phyloP scores from a whole-genome alignment of 2,329 filamentous ascomycete species.

The Sporothrix mexicana region DNA sequence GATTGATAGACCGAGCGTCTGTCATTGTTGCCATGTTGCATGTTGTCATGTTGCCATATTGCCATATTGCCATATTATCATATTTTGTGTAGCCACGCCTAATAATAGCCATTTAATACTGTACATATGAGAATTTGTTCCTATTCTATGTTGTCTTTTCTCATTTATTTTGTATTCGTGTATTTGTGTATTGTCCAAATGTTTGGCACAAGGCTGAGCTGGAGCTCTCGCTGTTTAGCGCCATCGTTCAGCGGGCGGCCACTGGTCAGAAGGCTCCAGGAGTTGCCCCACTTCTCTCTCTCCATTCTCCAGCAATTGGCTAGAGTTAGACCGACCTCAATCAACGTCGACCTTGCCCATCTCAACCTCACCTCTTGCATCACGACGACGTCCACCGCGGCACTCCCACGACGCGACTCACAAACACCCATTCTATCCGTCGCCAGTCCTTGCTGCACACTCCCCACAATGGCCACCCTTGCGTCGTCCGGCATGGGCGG shows the following conservation, averaged over 20 bases:
- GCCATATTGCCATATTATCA: constrained; percentile 18
- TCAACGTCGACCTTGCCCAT: not conserved
- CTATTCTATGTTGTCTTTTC: not conserved
- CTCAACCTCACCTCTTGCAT: not conserved
- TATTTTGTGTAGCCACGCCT: not conserved
- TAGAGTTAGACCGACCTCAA: constrained; percentile 14
- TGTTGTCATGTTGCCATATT: not conserved
- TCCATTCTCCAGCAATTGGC: constrained; percentile 5
- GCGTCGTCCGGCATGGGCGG: constrained; percentile 30
- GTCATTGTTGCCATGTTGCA: constrained; percentile 11
- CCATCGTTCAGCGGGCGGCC: not conserved
- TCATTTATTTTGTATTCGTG: no score
- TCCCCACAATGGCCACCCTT: constrained; percentile 19
- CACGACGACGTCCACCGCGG: not conserved
- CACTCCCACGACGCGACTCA: not conserved
- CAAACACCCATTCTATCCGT: not conserved
- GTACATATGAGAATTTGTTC: no score
- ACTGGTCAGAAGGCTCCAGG: not conserved
- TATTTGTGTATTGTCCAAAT: no score
- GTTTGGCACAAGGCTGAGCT: constrained; percentile 1
- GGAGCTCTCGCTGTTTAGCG: not conserved
- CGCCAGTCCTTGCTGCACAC: not conserved
- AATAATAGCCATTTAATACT: not conserved
- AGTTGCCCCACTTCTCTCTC: constrained; percentile 27
- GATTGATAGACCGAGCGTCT: constrained; percentile 16